Evolutionary conservation across 1,284 basidiomycete species (phyloP), one percentile per base, ranked within the genome.

Genomic region (Pseudozyma hubeiensis): DNA sequence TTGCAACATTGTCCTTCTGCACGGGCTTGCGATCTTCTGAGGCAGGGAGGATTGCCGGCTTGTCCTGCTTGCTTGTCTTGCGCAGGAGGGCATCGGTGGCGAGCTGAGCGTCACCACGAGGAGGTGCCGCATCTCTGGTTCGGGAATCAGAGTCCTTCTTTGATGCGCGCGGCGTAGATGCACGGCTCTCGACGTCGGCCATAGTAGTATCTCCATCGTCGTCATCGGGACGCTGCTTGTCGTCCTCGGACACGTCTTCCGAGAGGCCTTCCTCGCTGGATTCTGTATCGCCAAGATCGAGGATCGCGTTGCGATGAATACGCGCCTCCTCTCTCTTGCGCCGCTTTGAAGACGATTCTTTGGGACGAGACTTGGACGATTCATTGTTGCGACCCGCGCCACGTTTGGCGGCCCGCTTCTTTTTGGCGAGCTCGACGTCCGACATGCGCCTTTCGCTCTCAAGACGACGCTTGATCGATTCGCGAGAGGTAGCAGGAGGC

Each of bases 251-350:
- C 0, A 17, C 54, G 13, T 57, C 43, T 4, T 51, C 54, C 29
- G 61, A 52, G 5, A 53, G 41, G 7, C 50, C 61, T 17, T 69
- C 65, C 16, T 67, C 65, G 59, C 70, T 73, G 13, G 74, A 76
- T 39, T 76, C 74, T 3, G 65, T 59, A n/a, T 76, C 74, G 16
- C 61, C 65, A 3, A 73, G 55, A 46, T 68, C 70, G 11, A 72
- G 58, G n/a, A 76, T 67, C 24, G 64, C 65, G 16, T 65, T 56
- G 52, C 74, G 74, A 41, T 64, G 65, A 16, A 61, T 62, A n/a
- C 62, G 65, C 13, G 65, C 55, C 39, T 74, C 66, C 35, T 69
- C 65, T 13, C 65, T 41, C 50, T 72, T 67, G 44, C 46, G 61
- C 41, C 60, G 55, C 48, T 64, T 73, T 4, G 64, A 64, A 11